Evolutionary conservation across 2,329 filamentous ascomycete species (phyloP).

Genomic region (Raffaelea albimanens): DNA sequence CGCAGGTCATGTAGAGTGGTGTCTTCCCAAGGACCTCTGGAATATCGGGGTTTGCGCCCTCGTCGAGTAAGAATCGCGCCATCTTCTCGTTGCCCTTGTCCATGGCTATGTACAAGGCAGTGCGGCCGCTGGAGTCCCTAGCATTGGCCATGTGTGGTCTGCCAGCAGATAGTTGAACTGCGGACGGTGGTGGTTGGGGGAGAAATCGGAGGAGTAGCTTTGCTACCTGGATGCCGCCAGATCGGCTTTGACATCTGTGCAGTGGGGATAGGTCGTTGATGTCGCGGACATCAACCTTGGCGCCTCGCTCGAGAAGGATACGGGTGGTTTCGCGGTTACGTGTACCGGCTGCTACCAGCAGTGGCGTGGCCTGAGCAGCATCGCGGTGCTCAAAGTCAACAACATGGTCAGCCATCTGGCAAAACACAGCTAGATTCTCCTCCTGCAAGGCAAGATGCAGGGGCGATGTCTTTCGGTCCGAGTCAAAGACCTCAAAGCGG

Average conservation of each 20-base stretch:
- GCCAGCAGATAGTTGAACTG: neutral
- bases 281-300: constrained; percentile 1
- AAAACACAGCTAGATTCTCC: constrained; percentile 1
- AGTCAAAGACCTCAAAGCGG: neutral
- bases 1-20: constrained; percentile 4
- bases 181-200: neutral
- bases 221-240: constrained; percentile 4
- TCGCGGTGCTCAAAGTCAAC: constrained; percentile 2
- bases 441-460: constrained; percentile 3
- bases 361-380: neutral
- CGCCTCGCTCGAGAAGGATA: constrained; percentile 1
- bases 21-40: constrained; percentile 1
- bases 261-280: neutral
- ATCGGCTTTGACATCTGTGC: constrained; percentile 1
- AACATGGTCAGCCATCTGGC: neutral
- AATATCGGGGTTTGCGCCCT: constrained; percentile 16
- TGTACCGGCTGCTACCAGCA: constrained; percentile 1
- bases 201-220: neutral
- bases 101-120: constrained; percentile 1
- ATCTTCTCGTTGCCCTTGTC: constrained; percentile 6
- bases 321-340: neutral
- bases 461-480: constrained; percentile 1
- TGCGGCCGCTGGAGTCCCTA: neutral
- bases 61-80: constrained; percentile 14
- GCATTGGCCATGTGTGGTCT: constrained; percentile 1